Percentiles rank a stretch among this genome's conserved stretches.
Conservation (phyloP, 2,329 filamentous ascomycete species). For the Xylariaceae sp. region DNA sequence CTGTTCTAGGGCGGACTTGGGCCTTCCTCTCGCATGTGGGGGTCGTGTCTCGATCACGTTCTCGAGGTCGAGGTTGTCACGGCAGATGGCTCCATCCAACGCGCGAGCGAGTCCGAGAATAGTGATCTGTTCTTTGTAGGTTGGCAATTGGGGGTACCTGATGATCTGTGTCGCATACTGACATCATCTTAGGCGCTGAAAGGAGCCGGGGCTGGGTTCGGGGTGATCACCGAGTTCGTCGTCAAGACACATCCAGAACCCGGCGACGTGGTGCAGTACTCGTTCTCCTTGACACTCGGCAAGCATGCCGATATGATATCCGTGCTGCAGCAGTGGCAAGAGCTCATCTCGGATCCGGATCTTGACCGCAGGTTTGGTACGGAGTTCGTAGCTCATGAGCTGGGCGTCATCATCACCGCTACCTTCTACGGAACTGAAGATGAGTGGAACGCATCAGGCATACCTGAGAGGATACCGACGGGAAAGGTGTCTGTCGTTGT, state of each 20-base stretch:
- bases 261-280: slow-evolving; percentile 53
- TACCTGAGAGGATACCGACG: slow-evolving; percentile 42
- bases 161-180: neutral
- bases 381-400: slow-evolving; percentile 49
- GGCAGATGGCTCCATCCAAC: slow-evolving; percentile 47
- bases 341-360: slow-evolving; percentile 46
- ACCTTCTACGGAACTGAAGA: slow-evolving; percentile 57
- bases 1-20: slow-evolving; percentile 58
- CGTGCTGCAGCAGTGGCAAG: slow-evolving; percentile 55
- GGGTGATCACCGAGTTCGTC: slow-evolving; percentile 53
- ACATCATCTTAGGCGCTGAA: slow-evolving; percentile 38
- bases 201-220: slow-evolving; percentile 53
- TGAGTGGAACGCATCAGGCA: slow-evolving; percentile 50
- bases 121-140: slow-evolving; percentile 50
- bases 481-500: slow-evolving; percentile 42
- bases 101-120: slow-evolving; percentile 43
- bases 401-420: slow-evolving; percentile 53
- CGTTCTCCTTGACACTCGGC: slow-evolving; percentile 48
- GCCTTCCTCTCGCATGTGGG: slow-evolving; percentile 57
- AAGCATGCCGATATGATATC: slow-evolving; percentile 42
- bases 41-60: slow-evolving; percentile 50
- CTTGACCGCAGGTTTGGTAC: slow-evolving; percentile 56
- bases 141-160: neutral
- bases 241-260: slow-evolving; percentile 54
- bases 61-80: slow-evolving; percentile 53